Base-by-base conservation (phyloP, 2,329 filamentous ascomycete genomes). In the Blastomyces gilchristii region DNA sequence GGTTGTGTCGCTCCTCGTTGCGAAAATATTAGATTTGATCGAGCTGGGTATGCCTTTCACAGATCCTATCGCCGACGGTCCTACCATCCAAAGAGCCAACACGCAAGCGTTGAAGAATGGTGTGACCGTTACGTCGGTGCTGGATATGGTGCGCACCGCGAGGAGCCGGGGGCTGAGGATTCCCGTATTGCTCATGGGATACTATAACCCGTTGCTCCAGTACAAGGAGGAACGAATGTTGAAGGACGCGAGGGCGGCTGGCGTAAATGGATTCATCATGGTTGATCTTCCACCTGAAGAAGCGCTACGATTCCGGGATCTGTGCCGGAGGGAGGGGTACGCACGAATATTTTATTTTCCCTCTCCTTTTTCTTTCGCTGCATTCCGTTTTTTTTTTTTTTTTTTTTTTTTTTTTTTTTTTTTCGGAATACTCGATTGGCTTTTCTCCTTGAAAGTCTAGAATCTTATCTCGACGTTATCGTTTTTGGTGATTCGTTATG, bases 11-110 rank as follows among this genome's bases (percentile, higher is more conserved):
- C 57, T 28, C 43, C 47, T n/a, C 58, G 58, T 39, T 61, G 22
- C 28, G 37, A 63, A 69, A 66, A 57, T 41, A 57, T 57, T 52
- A 91, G 94, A 99, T 76, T 81, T 99, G 65, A 95, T 99, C 71
- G 94, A 99, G 77, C 86, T 99, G 69, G 94, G 93, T 67, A 87
- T 96, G 63, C 94, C 94, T 61, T 99, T 99, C 79, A 97, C 93
- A 71, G 94, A 99, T 75, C 94, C 94, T 64, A 97, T 97, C 77
- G 94, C 93, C 69, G 94, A 99, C 77, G 94, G 94, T 37, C 94
- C 94, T 45, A 97, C 92, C 4, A 97, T 99, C 69, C 94, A 99
- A 80, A 94, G 87, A 67, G 86, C 94, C 68, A 99, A 99, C 78
- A 97, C 91, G 50, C 86, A 87, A 79, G 92, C 94, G 49, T 85